Evolutionary conservation across 2,329 filamentous ascomycete genomes (phyloP), one percentile per base, ranked within the genome.

Genomic region (Claviceps purpurea): DNA sequence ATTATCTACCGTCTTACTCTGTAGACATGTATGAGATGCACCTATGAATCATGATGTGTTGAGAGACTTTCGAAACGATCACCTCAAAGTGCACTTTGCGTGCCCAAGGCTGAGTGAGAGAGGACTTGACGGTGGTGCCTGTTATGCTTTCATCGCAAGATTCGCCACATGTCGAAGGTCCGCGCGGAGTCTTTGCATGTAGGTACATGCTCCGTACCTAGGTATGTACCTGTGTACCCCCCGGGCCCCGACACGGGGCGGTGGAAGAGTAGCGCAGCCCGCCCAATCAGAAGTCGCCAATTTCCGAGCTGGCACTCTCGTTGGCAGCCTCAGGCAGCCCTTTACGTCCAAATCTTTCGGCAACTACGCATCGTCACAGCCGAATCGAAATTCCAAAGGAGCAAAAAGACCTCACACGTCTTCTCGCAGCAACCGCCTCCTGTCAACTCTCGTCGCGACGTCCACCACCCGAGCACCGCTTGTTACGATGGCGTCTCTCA

Each of bases 401-500:
- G 62, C 59, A 75, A 74, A 30, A 74, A 73, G 69, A 74, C 72
- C 73, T 76, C 73, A 76, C 57, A 53, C 57, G 30, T 34, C 30
- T 45, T 51, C 61, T 59, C 56, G 54, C 49, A 56, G 52, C 56
- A 56, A 59, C 56, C 46, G 54, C 51, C 53, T 51, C 51, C 48
- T 53, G 30, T 26, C 20, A 5, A 16, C 13, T n/a, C 20, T 16
- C 55, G 49, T 52, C 44, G 44, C 52, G 52, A 54, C 50, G 45
- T 54, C 24, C 41, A 24, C n/a, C n/a, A 41, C 44, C 38, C 47
- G 50, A 51, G 51, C 47, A 41, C 42, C n/a, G 30, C 30, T 51
- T 10, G 18, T 22, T 54, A 65, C 64, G 59, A 87, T 87, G 83
- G 81, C 82, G 70, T 74, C 81, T 68, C 78, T 89, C 70, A 72